Evolutionary conservation across 495 filamentous ascomycete species (phyloP).

Genomic region (Oidiodendron maius): DNA sequence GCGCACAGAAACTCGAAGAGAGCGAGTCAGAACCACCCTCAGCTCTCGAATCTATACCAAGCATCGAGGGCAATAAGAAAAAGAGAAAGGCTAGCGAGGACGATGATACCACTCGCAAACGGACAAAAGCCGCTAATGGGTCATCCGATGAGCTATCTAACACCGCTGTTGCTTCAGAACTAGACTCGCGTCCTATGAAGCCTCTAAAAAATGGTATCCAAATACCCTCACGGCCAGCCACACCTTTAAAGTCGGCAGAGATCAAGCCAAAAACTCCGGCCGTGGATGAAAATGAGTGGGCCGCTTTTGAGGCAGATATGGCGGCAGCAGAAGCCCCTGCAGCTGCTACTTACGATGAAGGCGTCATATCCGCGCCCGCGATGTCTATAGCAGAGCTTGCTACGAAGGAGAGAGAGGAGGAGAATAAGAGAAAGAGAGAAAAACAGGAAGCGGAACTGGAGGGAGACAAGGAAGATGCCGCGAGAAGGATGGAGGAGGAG

Average conservation of each 20-base stretch:
- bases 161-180: not conserved
- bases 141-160: slow-evolving; percentile 23
- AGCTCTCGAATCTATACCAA: not conserved
- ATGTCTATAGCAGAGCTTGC: slow-evolving; percentile 69
- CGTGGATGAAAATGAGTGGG: slow-evolving; percentile 83
- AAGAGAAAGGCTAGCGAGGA: slow-evolving; percentile 21
- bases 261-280: slow-evolving; percentile 11
- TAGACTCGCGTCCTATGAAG: not conserved
- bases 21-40: slow-evolving; percentile 2
- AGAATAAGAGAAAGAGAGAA: slow-evolving; percentile 43
- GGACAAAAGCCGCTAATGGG: slow-evolving; percentile 12
- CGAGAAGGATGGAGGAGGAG: slow-evolving; percentile 73
- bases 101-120: slow-evolving; percentile 28
- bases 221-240: slow-evolving; percentile 50
- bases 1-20: slow-evolving; percentile 19
- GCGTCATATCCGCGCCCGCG: slow-evolving; percentile 65
- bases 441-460: slow-evolving; percentile 59
- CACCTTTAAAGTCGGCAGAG: slow-evolving; percentile 28
- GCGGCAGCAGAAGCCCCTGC: slow-evolving; percentile 38
- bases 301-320: slow-evolving; percentile 84
- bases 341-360: slow-evolving; percentile 22
- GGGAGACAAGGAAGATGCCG: slow-evolving; percentile 82
- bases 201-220: slow-evolving; percentile 30
- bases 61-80: slow-evolving; percentile 9
- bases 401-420: slow-evolving; percentile 54